phyloP scores from a whole-genome alignment of 2,329 filamentous ascomycete genomes.

The Cladosporium sp. region DNA sequence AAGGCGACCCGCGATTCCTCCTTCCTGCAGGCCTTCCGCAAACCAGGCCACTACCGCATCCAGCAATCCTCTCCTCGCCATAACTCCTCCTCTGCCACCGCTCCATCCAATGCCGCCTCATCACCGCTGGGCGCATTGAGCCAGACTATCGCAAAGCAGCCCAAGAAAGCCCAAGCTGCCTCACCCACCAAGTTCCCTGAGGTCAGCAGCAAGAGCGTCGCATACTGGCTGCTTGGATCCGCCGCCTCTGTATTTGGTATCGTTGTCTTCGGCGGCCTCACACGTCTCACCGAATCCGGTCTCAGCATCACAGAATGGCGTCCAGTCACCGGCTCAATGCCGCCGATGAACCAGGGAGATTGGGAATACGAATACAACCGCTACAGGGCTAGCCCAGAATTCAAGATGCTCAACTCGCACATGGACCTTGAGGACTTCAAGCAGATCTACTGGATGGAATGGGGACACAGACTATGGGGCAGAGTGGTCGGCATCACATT shows the following conservation, averaged over 20 bases:
- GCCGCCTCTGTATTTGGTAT: conserved; percentile 95
- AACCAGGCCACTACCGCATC: conserved; percentile 27
- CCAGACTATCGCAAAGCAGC: conserved; percentile 31
- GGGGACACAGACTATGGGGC: conserved; percentile 93
- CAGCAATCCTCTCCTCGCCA: conserved; percentile 27
- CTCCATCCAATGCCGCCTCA: conserved; percentile 10
- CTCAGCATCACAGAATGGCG: conserved; percentile 99
- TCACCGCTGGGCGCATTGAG: conserved; percentile 39
- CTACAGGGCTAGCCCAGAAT: conserved; percentile 91
- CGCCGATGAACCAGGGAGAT: conserved; percentile 73
- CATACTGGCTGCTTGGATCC: conserved; percentile 89
- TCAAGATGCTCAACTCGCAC: conserved; percentile 84
- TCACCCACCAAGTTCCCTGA: conserved; percentile 32
- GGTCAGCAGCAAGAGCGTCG: conserved; percentile 71
- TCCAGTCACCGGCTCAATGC: conserved; percentile 88
- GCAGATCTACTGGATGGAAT: conserved; percentile 99
- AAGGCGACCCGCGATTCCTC: conserved; percentile 37
- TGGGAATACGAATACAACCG: conserved; percentile 94
- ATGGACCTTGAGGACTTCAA: conserved; percentile 96
- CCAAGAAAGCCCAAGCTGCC: conserved; percentile 3
- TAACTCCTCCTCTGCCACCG: conserved; percentile 21
- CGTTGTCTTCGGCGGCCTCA: conserved; percentile 91
- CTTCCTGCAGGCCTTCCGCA: conserved; percentile 39
- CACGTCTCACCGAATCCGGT: conserved; percentile 91
- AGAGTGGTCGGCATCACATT: conserved; percentile 88